These are phyloP conservation scores for Boletus rubropictus DNA, from an alignment of 768 basidiomycete genomes.

Conservation along the genomic window DNA sequence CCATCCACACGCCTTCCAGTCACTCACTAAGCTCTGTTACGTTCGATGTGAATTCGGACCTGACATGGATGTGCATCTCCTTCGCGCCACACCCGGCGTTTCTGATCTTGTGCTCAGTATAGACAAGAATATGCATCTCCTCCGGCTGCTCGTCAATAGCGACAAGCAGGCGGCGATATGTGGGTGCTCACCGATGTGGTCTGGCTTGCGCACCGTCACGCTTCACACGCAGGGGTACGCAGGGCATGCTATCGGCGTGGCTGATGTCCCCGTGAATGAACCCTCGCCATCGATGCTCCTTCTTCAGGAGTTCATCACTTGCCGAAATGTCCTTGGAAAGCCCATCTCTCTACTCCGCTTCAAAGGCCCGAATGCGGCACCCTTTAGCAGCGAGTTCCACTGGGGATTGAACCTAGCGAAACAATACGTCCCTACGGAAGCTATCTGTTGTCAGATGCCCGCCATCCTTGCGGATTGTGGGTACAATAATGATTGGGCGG, in stretches of 20 bases:
- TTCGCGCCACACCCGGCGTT: conserved; percentile 30
- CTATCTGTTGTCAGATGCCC: conserved; percentile 17
- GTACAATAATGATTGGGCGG: conserved; percentile 26
- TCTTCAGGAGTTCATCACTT: conserved; percentile 24
- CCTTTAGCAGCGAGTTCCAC: conserved; percentile 26
- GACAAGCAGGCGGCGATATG: conserved; percentile 30
- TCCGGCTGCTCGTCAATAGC: conserved; percentile 30
- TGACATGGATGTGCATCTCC: conserved; percentile 29
- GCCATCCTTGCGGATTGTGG: conserved; percentile 26
- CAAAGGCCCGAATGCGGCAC: conserved; percentile 27
- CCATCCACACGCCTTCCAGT: conserved; percentile 26
- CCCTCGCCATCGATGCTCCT: conserved; percentile 28
- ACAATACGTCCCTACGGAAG: conserved; percentile 22
- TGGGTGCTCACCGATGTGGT: conserved; percentile 28
- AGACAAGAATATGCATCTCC: conserved; percentile 26
- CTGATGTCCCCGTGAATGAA: conserved; percentile 26
- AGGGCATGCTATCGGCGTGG: conserved; percentile 13
- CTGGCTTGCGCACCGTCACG: conserved; percentile 21
- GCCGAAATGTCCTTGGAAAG: conserved; percentile 18
- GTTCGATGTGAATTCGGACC: conserved; percentile 28
- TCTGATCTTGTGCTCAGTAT: conserved; percentile 29
- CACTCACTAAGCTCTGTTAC: conserved; percentile 25
- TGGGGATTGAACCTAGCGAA: conserved; percentile 27
- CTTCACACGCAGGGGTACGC: conserved; percentile 28
- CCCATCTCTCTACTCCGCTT: conserved; percentile 22